Evolutionary conservation across 306 rosid species (phyloP).

Genomic region (Betula pendula): DNA sequence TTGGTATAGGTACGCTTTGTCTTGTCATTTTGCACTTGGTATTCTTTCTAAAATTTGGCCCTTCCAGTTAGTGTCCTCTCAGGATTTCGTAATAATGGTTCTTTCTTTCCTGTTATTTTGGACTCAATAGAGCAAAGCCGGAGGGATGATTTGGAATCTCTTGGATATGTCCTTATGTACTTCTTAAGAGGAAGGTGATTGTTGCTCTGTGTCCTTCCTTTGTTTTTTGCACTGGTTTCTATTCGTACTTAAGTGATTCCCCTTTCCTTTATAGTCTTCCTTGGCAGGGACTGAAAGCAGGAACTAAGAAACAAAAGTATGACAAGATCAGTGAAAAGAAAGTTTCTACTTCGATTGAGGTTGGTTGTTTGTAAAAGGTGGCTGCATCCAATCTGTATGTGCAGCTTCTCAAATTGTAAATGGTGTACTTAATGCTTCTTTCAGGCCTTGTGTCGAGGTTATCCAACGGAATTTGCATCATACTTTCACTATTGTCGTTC

Average conservation of each 20-base stretch:
- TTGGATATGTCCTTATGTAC: constrained; percentile 94
- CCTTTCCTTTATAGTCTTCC: constrained; percentile 67
- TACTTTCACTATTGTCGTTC: constrained; percentile 98
- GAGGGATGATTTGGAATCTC: constrained; percentile 97
- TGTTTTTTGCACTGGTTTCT: constrained; percentile 21
- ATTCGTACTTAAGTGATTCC: constrained; percentile 26
- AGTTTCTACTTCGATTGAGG: constrained; percentile 94
- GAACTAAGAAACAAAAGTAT: constrained; percentile 91
- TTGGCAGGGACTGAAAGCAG: constrained; percentile 99
- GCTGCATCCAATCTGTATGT: neutral
- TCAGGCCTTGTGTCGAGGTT: constrained; percentile 91
- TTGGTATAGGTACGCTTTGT: constrained; percentile 72
- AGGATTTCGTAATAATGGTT: constrained; percentile 33
- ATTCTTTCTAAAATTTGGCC: constrained; percentile 15
- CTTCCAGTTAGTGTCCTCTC: constrained; percentile 24
- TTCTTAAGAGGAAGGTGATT: constrained; percentile 93
- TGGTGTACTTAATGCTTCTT: constrained; percentile 39
- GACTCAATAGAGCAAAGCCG: constrained; percentile 81
- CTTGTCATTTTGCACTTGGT: constrained; percentile 10
- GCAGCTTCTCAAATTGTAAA: constrained; percentile 7
- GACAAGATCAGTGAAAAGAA: constrained; percentile 93
- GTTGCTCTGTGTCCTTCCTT: constrained; percentile 26
- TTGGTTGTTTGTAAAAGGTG: constrained; percentile 25
- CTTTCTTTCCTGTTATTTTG: constrained; percentile 35
- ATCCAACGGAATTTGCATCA: constrained; percentile 96